These are phyloP conservation scores for Pistacia atlantica DNA, from an alignment of 345 rosid genomes.

Conservation along the genomic window DNA sequence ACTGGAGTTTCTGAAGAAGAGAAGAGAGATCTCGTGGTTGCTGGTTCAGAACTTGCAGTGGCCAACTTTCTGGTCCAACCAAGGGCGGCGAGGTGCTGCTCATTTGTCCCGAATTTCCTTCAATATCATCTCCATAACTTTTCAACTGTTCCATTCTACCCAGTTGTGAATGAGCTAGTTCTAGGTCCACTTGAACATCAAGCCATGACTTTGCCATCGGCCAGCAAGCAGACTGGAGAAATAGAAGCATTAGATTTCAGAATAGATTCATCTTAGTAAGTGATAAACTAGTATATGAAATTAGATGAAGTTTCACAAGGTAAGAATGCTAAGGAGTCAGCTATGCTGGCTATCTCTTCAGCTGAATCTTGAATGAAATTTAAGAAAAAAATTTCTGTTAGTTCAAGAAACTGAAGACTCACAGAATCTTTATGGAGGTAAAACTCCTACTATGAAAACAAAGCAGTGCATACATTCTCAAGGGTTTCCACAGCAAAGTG, in stretches of 20 bases:
- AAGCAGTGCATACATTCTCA: background rate
- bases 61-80: slow-evolving; percentile 85
- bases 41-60: slow-evolving; percentile 83
- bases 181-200: slow-evolving; percentile 92
- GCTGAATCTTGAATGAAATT: background rate
- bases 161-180: slow-evolving; percentile 68
- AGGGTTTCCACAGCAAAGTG: slow-evolving; percentile 5
- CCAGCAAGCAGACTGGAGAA: slow-evolving; percentile 96
- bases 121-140: slow-evolving; percentile 52
- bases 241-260: background rate
- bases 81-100: slow-evolving; percentile 48
- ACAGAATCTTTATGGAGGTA: background rate
- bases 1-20: slow-evolving; percentile 95
- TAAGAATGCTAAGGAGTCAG: background rate
- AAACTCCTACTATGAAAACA: background rate
- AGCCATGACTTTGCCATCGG: slow-evolving; percentile 99
- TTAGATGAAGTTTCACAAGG: background rate
- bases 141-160: slow-evolving; percentile 67
- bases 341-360: background rate
- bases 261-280: background rate
- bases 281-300: background rate
- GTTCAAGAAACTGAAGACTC: background rate
- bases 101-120: slow-evolving; percentile 62
- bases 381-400: slow-evolving; percentile 12
- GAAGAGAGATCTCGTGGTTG: slow-evolving; percentile 88